phyloP scores from a whole-genome alignment of 2,329 filamentous ascomycete genomes.

The Pestalotiopsis sp. region DNA sequence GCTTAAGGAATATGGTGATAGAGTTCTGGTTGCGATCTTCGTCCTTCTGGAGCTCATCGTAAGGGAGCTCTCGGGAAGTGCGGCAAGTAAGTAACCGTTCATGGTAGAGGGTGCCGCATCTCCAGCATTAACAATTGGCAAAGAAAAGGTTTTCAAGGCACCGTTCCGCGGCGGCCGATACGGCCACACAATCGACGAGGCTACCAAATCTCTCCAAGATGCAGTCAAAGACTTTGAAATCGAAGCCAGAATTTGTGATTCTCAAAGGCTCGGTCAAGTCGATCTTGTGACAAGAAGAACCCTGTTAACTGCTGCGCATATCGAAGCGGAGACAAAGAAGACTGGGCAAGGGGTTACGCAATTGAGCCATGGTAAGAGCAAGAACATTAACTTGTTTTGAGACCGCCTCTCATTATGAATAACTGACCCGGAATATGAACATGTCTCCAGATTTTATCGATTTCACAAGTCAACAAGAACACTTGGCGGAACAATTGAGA shows the following conservation, averaged over 20 bases:
- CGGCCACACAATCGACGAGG: conserved; percentile 13
- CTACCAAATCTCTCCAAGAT: conserved; percentile 13
- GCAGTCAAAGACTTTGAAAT: conserved; percentile 13
- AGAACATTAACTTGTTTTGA: background rate
- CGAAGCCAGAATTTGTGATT: conserved; percentile 17
- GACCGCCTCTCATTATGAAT: background rate
- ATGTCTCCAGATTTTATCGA: background rate
- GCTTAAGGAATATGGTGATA: conserved; percentile 15
- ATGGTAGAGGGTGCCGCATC: background rate
- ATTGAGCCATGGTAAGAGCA: conserved; percentile 1
- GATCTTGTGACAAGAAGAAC: conserved; percentile 4
- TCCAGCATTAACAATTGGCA: background rate
- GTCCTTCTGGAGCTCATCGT: conserved; percentile 18
- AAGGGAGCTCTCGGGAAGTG: conserved; percentile 16
- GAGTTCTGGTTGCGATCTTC: conserved; percentile 18
- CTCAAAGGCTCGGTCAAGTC: conserved; percentile 16
- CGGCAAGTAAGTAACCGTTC: conserved; percentile 13
- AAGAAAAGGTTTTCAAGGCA: conserved; percentile 16
- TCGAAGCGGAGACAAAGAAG: background rate
- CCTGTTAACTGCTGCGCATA: background rate
- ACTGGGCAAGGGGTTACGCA: background rate
- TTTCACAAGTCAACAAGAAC: conserved; percentile 1
- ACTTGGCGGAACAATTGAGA: conserved; percentile 6
- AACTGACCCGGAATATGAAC: too few relatives aligned
- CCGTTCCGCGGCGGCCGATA: conserved; percentile 19